Conservation (phyloP, 495 filamentous ascomycete genomes). For the Talaromyces adpressus region DNA sequence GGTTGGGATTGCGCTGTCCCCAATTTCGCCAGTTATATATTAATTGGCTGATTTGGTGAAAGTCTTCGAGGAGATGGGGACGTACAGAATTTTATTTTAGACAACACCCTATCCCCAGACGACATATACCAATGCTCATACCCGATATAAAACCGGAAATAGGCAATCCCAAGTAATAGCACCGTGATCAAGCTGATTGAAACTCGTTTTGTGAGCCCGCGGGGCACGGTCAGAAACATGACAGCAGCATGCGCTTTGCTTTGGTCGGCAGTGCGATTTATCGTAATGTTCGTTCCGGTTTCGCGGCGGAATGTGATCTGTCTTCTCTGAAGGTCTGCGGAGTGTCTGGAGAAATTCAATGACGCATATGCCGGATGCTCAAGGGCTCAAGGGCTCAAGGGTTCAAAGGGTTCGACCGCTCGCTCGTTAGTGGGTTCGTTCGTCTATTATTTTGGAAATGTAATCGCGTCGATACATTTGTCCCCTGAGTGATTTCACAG, state of each 20-base stretch:
- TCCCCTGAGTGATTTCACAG: neutral
- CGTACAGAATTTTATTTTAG: neutral
- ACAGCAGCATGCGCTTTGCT: neutral
- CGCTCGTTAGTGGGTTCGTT: neutral
- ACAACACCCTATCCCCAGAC: neutral
- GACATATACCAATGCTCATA: neutral
- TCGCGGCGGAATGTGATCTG: neutral
- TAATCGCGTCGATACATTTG: neutral
- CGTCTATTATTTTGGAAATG: neutral
- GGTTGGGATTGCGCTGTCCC: neutral
- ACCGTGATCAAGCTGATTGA: neutral
- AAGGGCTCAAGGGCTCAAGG: too few relatives aligned
- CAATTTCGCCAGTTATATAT: too few relatives aligned
- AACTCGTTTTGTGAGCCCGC: neutral
- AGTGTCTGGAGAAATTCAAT: neutral
- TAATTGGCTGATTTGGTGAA: too few relatives aligned
- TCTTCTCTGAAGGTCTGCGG: neutral
- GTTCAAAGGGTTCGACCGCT: neutral
- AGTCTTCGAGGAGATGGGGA: too few relatives aligned
- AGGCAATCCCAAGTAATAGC: neutral
- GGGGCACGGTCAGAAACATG: conserved; percentile 2
- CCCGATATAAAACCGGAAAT: neutral
- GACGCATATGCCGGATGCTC: neutral
- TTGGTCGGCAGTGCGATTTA: neutral
- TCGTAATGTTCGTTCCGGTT: neutral